Conservation (phyloP, 2,329 filamentous ascomycete species). For the Pseudocercospora ulei region DNA sequence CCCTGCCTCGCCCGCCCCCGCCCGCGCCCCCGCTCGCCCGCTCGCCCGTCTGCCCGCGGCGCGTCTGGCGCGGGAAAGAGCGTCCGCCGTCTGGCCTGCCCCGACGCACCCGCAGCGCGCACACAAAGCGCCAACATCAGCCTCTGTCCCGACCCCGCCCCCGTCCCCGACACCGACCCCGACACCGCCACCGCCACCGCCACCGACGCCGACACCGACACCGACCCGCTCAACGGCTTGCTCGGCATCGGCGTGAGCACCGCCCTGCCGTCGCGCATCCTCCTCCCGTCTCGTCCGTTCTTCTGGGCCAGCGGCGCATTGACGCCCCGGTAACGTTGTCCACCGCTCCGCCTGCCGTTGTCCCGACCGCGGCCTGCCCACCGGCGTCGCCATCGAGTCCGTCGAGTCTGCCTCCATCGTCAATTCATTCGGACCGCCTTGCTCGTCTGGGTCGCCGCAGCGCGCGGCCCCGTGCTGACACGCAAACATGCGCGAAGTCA, state of each 20-base stretch:
- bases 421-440: conserved; percentile 5
- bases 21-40: too few relatives aligned
- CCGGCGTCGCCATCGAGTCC: conserved; percentile 13
- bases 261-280: too few relatives aligned
- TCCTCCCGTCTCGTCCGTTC: too few relatives aligned
- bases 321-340: conserved; percentile 1
- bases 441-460: conserved; percentile 2
- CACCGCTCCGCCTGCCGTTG: conserved; percentile 12
- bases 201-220: conserved; percentile 3
- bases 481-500: conserved; percentile 91
- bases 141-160: conserved; percentile 3
- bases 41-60: too few relatives aligned
- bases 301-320: neutral
- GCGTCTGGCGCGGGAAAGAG: too few relatives aligned
- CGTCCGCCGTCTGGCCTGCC: conserved; percentile 3
- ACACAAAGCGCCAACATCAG: neutral
- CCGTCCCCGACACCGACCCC: conserved; percentile 3
- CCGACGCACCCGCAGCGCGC: conserved; percentile 7
- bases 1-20: too few relatives aligned
- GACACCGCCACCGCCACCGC: conserved; percentile 4
- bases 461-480: conserved; percentile 15
- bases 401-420: conserved; percentile 11
- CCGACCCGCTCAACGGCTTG: conserved; percentile 3
- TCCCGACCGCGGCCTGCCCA: conserved; percentile 10
- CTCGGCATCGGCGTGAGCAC: too few relatives aligned